Base-by-base conservation (phyloP, 495 filamentous ascomycete genomes). In the Niebla homalea region DNA sequence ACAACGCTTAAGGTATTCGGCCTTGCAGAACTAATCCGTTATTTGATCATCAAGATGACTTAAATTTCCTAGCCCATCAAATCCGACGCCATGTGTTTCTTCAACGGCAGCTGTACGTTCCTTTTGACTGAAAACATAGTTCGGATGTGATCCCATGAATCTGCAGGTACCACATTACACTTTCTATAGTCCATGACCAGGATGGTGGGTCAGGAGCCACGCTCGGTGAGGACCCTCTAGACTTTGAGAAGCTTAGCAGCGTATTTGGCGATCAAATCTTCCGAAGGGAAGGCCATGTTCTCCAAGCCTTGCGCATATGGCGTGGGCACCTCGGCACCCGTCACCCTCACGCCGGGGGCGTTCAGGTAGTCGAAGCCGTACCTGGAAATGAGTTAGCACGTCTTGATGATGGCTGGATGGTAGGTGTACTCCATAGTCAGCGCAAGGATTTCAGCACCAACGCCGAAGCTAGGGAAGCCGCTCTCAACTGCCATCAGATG, bases 301-400 rank as follows among this genome's bases (percentile, higher is more conserved):
- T 98, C 92, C 51, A 95, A 76, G 58, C 82, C 81, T 64, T 78
- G 69, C 43, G 89, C 87, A 67, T 96, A 96, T 45, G 90, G 89
- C 41, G 89, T 95, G 49, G 89, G 90, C 12, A 97, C 92, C 67
- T 96, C 90, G 52, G 92, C 90, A 68, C 90, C 92, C 49, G 87
- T 94, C 59, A 97, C 79, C 67, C 90, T 80, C 65, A 90, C 83
- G 51, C 88, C 92, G 37, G 92, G 92, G 55, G 86, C 85, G 55
- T 94, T 82, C 54, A 98, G 79, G 74, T 93, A 95, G 72, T 97
- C 92, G 67, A 97, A 98, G 52, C 80, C 90, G 67, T 96, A 97
- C 36, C 45, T 48, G 21, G 4, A 35, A 21, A 7, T 8, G 20
- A 36, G 14, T 48, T 47, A 48, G 45, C n/a, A 16, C 25, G 29